These are phyloP conservation scores for Nannizzia gypsea DNA, from an alignment of 2,329 filamentous ascomycete genomes.

Conservation along the genomic window DNA sequence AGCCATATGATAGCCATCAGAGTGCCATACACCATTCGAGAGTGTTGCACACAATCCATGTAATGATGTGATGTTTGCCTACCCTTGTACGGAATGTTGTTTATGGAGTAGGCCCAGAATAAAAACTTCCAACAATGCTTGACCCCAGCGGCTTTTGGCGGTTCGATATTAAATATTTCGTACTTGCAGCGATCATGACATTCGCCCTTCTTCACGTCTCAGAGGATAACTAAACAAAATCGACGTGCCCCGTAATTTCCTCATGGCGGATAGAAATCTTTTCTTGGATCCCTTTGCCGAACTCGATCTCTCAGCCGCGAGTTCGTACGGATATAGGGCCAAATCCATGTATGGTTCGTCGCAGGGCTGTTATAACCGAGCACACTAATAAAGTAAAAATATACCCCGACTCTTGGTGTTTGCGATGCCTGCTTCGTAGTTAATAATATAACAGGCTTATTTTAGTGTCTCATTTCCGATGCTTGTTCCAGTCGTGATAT, in stretches of 20 bases:
- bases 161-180: not conserved
- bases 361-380: not conserved
- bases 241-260: not conserved
- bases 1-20: not conserved
- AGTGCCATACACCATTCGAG: not conserved
- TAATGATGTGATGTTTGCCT: not conserved
- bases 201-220: not conserved
- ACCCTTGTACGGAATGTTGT: not conserved
- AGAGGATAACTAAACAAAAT: not conserved
- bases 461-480: constrained; percentile 3
- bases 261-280: not conserved
- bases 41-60: not conserved
- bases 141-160: not conserved
- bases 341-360: constrained; percentile 3
- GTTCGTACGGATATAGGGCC: not conserved
- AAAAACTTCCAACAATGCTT: not conserved
- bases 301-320: not conserved
- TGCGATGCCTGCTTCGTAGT: not conserved
- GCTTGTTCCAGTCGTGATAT: constrained; percentile 1
- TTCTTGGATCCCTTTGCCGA: not conserved
- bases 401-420: not conserved
- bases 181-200: not conserved
- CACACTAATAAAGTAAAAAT: not conserved
- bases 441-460: not conserved
- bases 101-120: not conserved